phyloP scores from a whole-genome alignment of 2,329 filamentous ascomycete species.

The Verticillium nonalfalfae region DNA sequence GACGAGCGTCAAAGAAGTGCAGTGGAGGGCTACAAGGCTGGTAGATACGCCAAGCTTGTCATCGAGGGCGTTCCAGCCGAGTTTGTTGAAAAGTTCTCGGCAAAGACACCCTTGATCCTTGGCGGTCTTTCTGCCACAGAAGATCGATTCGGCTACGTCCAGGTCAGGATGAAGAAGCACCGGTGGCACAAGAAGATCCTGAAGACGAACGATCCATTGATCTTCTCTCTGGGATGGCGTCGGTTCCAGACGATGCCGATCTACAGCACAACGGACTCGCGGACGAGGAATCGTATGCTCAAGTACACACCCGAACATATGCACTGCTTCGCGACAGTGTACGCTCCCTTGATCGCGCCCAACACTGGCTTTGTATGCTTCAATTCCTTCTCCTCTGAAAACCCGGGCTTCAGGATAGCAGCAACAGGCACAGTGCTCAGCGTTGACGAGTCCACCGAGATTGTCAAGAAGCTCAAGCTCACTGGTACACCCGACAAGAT shows the following conservation, averaged over 20 bases:
- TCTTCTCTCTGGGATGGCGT: slow-evolving; percentile 94
- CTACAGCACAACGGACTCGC: slow-evolving; percentile 91
- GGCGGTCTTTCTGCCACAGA: slow-evolving; percentile 92
- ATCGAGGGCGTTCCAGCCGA: slow-evolving; percentile 86
- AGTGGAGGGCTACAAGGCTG: slow-evolving; percentile 86
- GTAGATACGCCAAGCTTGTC: slow-evolving; percentile 87
- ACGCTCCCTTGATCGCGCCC: slow-evolving; percentile 88
- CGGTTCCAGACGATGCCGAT: slow-evolving; percentile 89
- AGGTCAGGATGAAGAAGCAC: slow-evolving; percentile 94
- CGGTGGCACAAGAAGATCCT: slow-evolving; percentile 99
- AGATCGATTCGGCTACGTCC: slow-evolving; percentile 91
- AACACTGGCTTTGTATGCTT: slow-evolving; percentile 95
- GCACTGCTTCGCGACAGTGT: slow-evolving; percentile 97
- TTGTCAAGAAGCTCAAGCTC: slow-evolving; percentile 98
- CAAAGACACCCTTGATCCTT: slow-evolving; percentile 76
- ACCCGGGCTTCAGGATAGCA: slow-evolving; percentile 86
- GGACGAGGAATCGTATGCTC: slow-evolving; percentile 92
- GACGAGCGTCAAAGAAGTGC: slow-evolving; percentile 77
- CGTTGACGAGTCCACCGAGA: slow-evolving; percentile 93
- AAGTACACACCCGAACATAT: slow-evolving; percentile 99
- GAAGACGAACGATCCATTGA: slow-evolving; percentile 95
- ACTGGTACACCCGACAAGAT: slow-evolving; percentile 94
- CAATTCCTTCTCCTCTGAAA: slow-evolving; percentile 78
- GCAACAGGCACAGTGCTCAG: slow-evolving; percentile 90
- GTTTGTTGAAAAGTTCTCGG: slow-evolving; percentile 77